Percentiles rank a stretch among this genome's conserved stretches.
Conservation (phyloP, 2,329 filamentous ascomycete species). For the Diplodia mutila region DNA sequence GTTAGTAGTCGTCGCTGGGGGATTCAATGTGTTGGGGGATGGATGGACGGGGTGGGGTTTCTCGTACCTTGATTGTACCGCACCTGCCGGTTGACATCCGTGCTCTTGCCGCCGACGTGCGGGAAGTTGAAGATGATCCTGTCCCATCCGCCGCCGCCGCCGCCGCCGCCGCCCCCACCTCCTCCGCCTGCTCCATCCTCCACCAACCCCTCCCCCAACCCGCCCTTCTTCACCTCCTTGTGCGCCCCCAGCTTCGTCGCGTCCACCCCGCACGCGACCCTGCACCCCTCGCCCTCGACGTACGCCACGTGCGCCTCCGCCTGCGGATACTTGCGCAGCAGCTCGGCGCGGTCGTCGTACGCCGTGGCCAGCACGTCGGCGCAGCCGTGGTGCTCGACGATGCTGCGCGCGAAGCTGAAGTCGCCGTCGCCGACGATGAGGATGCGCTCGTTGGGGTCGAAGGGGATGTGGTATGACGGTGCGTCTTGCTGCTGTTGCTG, state of each 20-base stretch:
- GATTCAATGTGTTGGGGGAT: no score
- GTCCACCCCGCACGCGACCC: constrained; percentile 35
- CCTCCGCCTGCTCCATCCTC: not conserved
- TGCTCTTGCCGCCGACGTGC: constrained; percentile 88
- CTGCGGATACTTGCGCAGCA: constrained; percentile 76
- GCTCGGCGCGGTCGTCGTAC: constrained; percentile 61
- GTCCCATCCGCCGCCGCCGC: constrained; percentile 62
- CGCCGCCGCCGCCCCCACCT: constrained; percentile 29
- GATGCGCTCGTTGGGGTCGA: constrained; percentile 67
- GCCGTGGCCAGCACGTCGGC: constrained; percentile 70
- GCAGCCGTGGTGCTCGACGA: constrained; percentile 67
- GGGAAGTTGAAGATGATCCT: constrained; percentile 95
- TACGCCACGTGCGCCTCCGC: constrained; percentile 62
- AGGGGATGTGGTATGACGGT: constrained; percentile 61
- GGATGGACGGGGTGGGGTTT: not conserved
- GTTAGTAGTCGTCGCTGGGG: no score
- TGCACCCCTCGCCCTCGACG: constrained; percentile 49
- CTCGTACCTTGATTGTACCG: constrained; percentile 73
- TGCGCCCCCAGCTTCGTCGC: constrained; percentile 63
- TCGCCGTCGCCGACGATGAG: constrained; percentile 81
- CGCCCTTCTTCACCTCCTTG: constrained; percentile 49
- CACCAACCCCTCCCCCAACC: constrained; percentile 32
- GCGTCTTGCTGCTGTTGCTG: constrained; percentile 31
- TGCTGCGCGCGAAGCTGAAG: constrained; percentile 76
- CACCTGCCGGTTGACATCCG: constrained; percentile 92